These are phyloP conservation scores for Phlebiopsis gigantea DNA, from an alignment of 768 basidiomycete species.

Conservation along the genomic window DNA sequence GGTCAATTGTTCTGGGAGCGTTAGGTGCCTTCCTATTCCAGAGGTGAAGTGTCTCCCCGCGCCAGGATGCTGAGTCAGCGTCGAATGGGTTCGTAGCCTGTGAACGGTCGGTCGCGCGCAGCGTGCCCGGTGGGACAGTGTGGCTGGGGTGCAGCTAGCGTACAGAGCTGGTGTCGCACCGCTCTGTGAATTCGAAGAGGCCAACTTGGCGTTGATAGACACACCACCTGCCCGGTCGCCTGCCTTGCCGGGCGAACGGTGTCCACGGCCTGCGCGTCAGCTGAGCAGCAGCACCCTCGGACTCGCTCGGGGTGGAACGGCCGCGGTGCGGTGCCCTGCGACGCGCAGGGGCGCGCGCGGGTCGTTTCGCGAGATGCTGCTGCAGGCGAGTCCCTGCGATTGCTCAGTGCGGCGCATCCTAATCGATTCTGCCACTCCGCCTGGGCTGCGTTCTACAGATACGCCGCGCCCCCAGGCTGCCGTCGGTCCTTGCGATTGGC, in stretches of 20 bases:
- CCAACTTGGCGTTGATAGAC: conserved; percentile 10
- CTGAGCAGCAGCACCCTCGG: conserved; percentile 7
- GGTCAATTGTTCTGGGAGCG: background rate
- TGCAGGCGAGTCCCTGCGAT: background rate
- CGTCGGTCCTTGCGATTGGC: background rate
- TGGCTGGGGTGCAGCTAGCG: background rate
- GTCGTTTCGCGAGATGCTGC: background rate
- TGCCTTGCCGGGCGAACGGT: background rate
- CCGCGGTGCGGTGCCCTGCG: background rate
- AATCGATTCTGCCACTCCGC: background rate
- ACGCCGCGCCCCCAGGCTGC: background rate
- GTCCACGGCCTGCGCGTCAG: conserved; percentile 1
- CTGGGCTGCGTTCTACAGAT: background rate
- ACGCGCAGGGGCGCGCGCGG: background rate
- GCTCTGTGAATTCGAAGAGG: background rate
- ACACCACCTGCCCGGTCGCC: background rate
- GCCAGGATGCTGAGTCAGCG: too few relatives aligned
- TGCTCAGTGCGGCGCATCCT: background rate
- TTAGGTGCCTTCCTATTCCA: background rate
- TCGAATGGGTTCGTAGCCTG: too few relatives aligned
- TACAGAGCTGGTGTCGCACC: background rate
- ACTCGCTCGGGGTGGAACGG: conserved; percentile 7
- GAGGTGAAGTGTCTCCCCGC: background rate
- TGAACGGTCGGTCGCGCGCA: background rate
- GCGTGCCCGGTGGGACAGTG: background rate